Percentiles rank a stretch among this genome's conserved stretches.
Conservation (phyloP, 164 flowering plant species). For the Cinnamomum micranthum region DNA sequence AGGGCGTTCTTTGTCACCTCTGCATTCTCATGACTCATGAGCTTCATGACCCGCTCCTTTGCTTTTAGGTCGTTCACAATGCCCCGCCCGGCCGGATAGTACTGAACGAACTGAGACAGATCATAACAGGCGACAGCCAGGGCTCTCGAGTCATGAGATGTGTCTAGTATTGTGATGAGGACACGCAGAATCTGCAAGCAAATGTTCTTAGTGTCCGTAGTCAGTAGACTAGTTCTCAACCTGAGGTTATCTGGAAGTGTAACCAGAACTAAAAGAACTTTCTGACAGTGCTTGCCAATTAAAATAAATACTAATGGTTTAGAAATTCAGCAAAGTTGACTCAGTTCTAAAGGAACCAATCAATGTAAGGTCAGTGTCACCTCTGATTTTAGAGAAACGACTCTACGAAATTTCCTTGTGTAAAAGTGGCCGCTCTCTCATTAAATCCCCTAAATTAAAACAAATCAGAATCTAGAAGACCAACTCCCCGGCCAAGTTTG, state of each 20-base stretch:
- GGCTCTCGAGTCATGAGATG: constrained; percentile 73
- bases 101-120: constrained; percentile 87
- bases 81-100: constrained; percentile 80
- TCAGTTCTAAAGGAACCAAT: not conserved
- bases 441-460: no score
- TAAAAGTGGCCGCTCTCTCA: no score
- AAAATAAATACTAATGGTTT: no score
- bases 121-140: constrained; percentile 95
- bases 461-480: not conserved
- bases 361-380: not conserved
- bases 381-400: not conserved
- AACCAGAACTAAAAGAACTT: no score
- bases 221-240: not conserved
- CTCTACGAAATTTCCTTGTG: not conserved
- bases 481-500: not conserved
- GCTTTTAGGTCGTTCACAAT: constrained; percentile 82
- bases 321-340: not conserved
- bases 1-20: constrained; percentile 91
- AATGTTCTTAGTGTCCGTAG: not conserved
- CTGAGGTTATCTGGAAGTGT: no score
- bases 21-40: constrained; percentile 85
- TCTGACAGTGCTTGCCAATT: no score
- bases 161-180: constrained; percentile 85
- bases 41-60: constrained; percentile 89
- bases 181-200: constrained; percentile 72